Base-by-base conservation (phyloP, 495 filamentous ascomycete species). In the Penicillium coffeae region DNA sequence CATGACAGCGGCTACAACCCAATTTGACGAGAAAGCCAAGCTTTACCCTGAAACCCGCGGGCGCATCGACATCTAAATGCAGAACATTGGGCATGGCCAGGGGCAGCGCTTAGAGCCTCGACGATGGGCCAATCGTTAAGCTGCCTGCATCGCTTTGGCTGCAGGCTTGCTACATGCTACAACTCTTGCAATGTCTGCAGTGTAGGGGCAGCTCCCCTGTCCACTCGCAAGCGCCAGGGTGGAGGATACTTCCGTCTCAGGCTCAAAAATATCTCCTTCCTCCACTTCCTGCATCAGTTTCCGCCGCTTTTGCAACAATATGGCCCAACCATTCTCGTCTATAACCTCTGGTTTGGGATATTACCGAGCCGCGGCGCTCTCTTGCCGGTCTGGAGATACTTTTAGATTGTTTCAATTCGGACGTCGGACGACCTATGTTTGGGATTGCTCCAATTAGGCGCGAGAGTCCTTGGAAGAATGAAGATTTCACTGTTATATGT, bases 191-290 rank as follows among this genome's bases (percentile, higher is more conserved):
- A 50, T 16, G 44, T 34, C 33, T 38, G 44, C 19, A 38, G 19
- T 21, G 14, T 13, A 18, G 18, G 9, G 10, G 8, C 18, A 7
- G 21, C 3, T 4, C 10, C 12, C n/a, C 36, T 20, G 37, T 38
- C 8, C 14, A 15, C 25, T 34, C 20, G 38, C 54, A 53, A 48
- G 59, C 59, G 59, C 59, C 59, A 62, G 55, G 52, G 54, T 20
- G 12, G 49, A 41, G 38, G 36, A 40, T 3, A 13, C 12, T 8
- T 22, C 34, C 38, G 57, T 55, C 51, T 58, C 54, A 52, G 40
- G 40, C 15, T 35, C 35, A 53, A 53, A 53, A 50, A 49, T 45
- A 51, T 47, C 54, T 35, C 40, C 42, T 39, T 25, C 34, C 21
- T 41, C 32, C 22, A 27, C 37, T 32, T 40, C 35, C 38, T 52